phyloP scores from a whole-genome alignment of 495 filamentous ascomycete species.

The Copromyces sp. region DNA sequence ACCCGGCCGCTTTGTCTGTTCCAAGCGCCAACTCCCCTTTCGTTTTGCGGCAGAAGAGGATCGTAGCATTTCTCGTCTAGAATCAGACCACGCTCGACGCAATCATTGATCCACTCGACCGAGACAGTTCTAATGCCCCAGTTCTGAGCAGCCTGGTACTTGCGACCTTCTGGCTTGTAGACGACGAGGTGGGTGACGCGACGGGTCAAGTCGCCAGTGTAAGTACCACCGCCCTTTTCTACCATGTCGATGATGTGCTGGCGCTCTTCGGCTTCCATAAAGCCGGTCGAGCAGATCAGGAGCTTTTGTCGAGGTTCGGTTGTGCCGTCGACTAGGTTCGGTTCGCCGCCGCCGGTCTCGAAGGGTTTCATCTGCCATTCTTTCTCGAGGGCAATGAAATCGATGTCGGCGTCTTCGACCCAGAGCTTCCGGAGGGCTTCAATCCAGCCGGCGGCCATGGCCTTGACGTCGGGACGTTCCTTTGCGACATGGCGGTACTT shows the following conservation, averaged over 20 bases:
- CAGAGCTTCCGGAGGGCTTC: constrained; percentile 72
- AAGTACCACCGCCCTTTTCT: constrained; percentile 60
- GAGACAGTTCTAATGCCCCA: constrained; percentile 74
- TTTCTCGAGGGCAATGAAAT: constrained; percentile 51
- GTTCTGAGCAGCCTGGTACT: constrained; percentile 72
- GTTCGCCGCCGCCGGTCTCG: constrained; percentile 28
- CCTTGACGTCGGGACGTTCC: constrained; percentile 73
- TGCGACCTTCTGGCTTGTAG: constrained; percentile 64
- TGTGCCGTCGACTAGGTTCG: constrained; percentile 8
- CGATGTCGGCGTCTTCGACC: constrained; percentile 71
- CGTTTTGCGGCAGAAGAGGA: constrained; percentile 52
- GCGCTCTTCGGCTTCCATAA: constrained; percentile 66
- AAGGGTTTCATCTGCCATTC: constrained; percentile 34
- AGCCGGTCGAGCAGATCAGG: constrained; percentile 80
- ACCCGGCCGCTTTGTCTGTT: constrained; percentile 39
- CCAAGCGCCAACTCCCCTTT: constrained; percentile 75
- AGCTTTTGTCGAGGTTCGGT: constrained; percentile 34
- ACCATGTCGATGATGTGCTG: constrained; percentile 53
- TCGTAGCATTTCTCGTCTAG: constrained; percentile 78
- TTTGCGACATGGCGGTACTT: constrained; percentile 95
- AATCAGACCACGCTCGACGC: constrained; percentile 84
- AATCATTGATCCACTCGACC: constrained; percentile 76
- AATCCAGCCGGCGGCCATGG: constrained; percentile 71
- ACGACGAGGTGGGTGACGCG: constrained; percentile 83
- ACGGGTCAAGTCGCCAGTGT: constrained; percentile 77